Percentiles rank a stretch among this genome's conserved stretches.
Evolutionary conservation across 192 early-diverging fungal genomes (phyloP).

Genomic region (Podila horticola): DNA sequence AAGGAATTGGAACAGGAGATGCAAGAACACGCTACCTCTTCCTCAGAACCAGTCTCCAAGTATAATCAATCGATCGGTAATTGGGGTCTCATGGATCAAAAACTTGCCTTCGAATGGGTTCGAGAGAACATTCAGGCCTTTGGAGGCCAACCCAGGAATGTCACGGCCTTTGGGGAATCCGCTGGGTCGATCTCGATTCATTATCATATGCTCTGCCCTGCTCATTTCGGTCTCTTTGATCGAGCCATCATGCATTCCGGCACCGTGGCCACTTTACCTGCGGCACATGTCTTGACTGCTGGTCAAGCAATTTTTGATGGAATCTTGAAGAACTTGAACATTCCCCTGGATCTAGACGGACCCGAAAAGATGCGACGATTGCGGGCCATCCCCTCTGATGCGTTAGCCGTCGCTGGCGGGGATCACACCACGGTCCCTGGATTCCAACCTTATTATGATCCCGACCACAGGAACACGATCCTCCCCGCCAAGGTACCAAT

Average conservation of each 20-base stretch:
- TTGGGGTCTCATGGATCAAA: slow-evolving; percentile 45
- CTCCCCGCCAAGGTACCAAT: slow-evolving; percentile 14
- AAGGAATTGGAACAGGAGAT: slow-evolving; percentile 29
- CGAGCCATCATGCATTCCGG: slow-evolving; percentile 49
- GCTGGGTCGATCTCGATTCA: slow-evolving; percentile 31
- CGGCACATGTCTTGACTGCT: background rate
- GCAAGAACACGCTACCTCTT: slow-evolving; percentile 7
- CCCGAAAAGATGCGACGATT: slow-evolving; percentile 22
- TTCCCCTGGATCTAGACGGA: slow-evolving; percentile 13
- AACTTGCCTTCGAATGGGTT: slow-evolving; percentile 35
- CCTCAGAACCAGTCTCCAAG: background rate
- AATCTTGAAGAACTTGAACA: slow-evolving; percentile 3
- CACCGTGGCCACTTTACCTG: slow-evolving; percentile 1
- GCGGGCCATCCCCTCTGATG: slow-evolving; percentile 9
- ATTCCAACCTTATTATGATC: slow-evolving; percentile 13
- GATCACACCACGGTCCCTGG: background rate
- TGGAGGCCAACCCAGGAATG: slow-evolving; percentile 14
- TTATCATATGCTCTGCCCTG: slow-evolving; percentile 21
- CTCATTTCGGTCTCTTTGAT: slow-evolving; percentile 29
- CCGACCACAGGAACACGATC: background rate
- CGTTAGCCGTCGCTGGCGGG: background rate
- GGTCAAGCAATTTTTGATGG: slow-evolving; percentile 25
- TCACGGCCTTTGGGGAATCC: slow-evolving; percentile 33
- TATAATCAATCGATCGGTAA: slow-evolving; percentile 29
- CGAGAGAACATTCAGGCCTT: slow-evolving; percentile 19